Conservation (phyloP, 148 eudicot species). For the Diospyros kaki region DNA sequence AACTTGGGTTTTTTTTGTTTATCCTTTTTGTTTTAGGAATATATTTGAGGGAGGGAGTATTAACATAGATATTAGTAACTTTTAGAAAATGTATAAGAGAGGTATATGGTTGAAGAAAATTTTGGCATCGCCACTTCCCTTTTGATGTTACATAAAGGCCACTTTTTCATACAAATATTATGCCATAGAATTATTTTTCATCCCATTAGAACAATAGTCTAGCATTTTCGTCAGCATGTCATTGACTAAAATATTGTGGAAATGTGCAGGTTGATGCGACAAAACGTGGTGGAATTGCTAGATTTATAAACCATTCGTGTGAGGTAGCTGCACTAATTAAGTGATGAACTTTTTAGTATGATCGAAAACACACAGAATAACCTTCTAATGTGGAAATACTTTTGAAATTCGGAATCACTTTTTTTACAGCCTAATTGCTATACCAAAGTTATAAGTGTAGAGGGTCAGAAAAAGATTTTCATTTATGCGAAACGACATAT, state of each 20-base stretch:
- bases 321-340: constrained; percentile 55
- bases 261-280: constrained; percentile 91
- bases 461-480: constrained; percentile 95
- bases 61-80: too few species aligned
- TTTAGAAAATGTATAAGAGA: too few species aligned
- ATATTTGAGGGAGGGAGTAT: too few species aligned
- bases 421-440: constrained; percentile 91
- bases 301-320: constrained; percentile 97
- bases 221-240: too few species aligned
- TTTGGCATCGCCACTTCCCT: too few species aligned
- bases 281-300: constrained; percentile 98
- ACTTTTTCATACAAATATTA: too few species aligned
- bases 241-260: neutral
- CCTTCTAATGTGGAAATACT: neutral
- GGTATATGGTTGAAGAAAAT: too few species aligned
- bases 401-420: constrained; percentile 3
- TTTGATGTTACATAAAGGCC: too few species aligned
- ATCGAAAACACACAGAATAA: neutral
- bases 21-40: too few species aligned
- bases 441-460: constrained; percentile 89
- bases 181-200: too few species aligned
- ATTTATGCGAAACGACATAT: constrained; percentile 91
- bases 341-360: neutral
- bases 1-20: too few species aligned
- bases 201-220: too few species aligned